Evolutionary conservation across 2,329 filamentous ascomycete species (phyloP), one percentile per base, ranked within the genome.

Genomic region (Aspergillus sp.): DNA sequence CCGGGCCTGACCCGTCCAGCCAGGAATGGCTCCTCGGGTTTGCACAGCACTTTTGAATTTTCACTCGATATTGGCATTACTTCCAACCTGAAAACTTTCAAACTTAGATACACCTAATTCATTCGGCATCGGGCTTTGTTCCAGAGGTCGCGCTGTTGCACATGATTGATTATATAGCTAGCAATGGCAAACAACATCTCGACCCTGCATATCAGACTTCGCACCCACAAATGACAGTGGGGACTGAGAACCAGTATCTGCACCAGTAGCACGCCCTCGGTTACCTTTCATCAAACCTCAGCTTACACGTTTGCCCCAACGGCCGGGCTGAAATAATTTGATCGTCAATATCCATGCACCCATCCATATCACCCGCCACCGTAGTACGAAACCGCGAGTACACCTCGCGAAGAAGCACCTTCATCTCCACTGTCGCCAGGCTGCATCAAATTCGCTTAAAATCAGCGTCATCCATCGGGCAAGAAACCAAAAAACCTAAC

Each of bases 371-470:
- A 0, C 83, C 79, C 7, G 81, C 71, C 31, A 77, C 62, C 1
- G 61, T 69, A 0, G 87, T 89, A 25, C 71, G 76, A 57, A 82
- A 89, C 14, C 71, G 73, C 3, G 81, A 82, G 69, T 90, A 90
- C 1, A 89, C 78, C 52, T 84, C 84, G n/a, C 78, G 77, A 11
- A 90, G 76, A 21, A 90, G 68, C 1, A 80, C 81, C 72, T 87
- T 89, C 87, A 90, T 90, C 71, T 90, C 87, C 15, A 82, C 82
- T 51, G 87, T 76, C 0, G 87, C 87, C 56, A 90, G 78, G 63
- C 81, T 84, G 57, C 37, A 37, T 6, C 4, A 14, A 14, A 15
- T n/a, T 31, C 21, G 6, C 6, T n/a, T 15, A 46, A 62, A 21
- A 62, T 61, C 52, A 57, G 6, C 12, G n/a, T 27, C 9, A 37